Conservation (phyloP, 306 rosid genomes). For the Rosa rugosa region DNA sequence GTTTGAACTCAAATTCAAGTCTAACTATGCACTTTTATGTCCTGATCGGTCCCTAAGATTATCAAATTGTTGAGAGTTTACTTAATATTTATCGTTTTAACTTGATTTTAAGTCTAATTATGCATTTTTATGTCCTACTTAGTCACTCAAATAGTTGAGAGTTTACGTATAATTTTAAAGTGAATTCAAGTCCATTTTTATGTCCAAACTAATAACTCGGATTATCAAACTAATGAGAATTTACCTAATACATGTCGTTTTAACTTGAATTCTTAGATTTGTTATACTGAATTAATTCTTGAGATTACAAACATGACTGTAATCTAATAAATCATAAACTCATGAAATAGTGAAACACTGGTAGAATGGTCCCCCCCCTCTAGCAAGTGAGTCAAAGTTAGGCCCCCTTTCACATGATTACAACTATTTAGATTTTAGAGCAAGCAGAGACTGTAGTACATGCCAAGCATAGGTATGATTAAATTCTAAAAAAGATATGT, state of each 20-base stretch:
- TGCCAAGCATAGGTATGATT: constrained; percentile 11
- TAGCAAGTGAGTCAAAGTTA: constrained; percentile 27
- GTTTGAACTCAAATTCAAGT: not conserved
- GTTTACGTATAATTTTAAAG: not conserved
- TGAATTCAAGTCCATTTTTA: not conserved
- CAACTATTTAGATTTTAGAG: constrained; percentile 9
- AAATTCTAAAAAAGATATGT: constrained; percentile 24
- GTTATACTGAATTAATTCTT: too few relatives aligned
- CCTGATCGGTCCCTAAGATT: not conserved
- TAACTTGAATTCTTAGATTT: not conserved
- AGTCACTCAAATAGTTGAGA: not conserved
- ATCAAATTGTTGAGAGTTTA: not conserved
- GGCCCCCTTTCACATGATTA: constrained; percentile 39
- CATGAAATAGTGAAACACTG: not conserved
- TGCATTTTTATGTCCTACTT: not conserved
- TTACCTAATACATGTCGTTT: not conserved
- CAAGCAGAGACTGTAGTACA: constrained; percentile 11
- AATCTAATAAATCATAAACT: not conserved
- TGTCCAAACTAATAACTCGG: not conserved
- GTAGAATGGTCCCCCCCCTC: not conserved
- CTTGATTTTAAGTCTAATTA: not conserved
- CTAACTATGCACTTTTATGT: not conserved
- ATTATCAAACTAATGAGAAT: not conserved
- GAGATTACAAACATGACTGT: not conserved
- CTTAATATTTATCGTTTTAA: not conserved